Evolutionary conservation across 1,139 yeast genomes (phyloP).

Genomic region (Arxiozyma telluris): DNA sequence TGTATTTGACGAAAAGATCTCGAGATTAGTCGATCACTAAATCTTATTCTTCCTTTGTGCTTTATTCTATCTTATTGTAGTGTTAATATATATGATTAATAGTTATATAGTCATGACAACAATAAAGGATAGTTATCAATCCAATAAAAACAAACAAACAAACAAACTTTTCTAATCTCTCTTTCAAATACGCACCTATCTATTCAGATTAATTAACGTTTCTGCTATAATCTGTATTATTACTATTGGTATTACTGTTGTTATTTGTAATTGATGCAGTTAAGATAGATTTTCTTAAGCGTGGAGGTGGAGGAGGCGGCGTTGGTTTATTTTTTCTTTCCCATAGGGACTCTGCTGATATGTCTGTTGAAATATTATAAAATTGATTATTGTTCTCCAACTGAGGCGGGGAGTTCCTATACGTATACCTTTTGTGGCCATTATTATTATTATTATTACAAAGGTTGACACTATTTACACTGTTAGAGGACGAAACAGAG

Average conservation of each 20-base stretch:
- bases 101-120: too few relatives aligned
- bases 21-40: slow-evolving; percentile 24
- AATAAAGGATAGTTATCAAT: too few relatives aligned
- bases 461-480: neutral
- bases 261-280: neutral
- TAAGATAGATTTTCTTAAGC: slow-evolving; percentile 20
- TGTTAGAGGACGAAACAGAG: neutral
- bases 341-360: slow-evolving; percentile 32
- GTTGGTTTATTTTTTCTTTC: slow-evolving; percentile 24
- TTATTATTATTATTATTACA: neutral
- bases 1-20: slow-evolving; percentile 20
- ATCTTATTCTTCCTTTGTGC: neutral
- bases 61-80: too few relatives aligned
- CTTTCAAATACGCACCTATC: too few relatives aligned
- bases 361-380: slow-evolving; percentile 5
- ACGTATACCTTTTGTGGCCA: neutral
- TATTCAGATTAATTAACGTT: neutral
- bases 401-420: neutral
- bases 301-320: slow-evolving; percentile 29
- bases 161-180: neutral
- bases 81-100: too few relatives aligned
- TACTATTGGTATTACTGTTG: neutral
- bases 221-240: neutral
- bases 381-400: neutral
- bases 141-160: too few relatives aligned